Evolutionary conservation across 768 basidiomycete species (phyloP).

Genomic region (Boletus subcaerulescens): DNA sequence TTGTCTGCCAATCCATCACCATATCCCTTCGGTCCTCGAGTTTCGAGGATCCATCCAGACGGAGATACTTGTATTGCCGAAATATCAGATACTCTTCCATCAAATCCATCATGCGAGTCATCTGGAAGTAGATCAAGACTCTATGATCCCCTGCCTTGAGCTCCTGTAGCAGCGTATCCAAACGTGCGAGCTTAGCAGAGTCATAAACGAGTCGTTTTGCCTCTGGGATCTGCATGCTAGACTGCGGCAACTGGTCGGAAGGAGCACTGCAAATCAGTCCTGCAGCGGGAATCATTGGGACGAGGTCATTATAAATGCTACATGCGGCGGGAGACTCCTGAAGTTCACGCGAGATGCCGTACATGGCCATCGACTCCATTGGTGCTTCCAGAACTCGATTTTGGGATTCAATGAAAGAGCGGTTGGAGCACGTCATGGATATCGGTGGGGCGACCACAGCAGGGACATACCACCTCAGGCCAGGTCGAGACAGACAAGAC

Average conservation of each 20-base stretch:
- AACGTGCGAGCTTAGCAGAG: constrained; percentile 90
- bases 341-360: constrained; percentile 73
- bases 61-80: constrained; percentile 92
- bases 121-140: constrained; percentile 97
- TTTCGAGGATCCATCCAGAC: constrained; percentile 91
- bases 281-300: constrained; percentile 59
- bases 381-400: constrained; percentile 59
- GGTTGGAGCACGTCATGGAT: constrained; percentile 64
- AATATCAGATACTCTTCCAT: constrained; percentile 99
- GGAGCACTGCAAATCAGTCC: constrained; percentile 73
- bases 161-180: constrained; percentile 87
- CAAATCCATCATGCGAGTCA: constrained; percentile 99
- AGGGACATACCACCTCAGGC: constrained; percentile 84
- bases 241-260: constrained; percentile 68
- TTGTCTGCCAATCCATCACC: constrained; percentile 99
- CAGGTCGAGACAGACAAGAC: constrained; percentile 80
- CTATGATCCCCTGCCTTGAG: constrained; percentile 92
- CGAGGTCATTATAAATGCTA: constrained; percentile 40
- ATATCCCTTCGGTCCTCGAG: constrained; percentile 96
- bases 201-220: constrained; percentile 94
- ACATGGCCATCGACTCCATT: constrained; percentile 73
- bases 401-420: constrained; percentile 76
- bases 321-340: constrained; percentile 57
- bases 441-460: constrained; percentile 84
- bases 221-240: constrained; percentile 91